Evolutionary conservation across 2,329 filamentous ascomycete species (phyloP), one percentile per base, ranked within the genome.

Genomic region (Berkeleyomyces rouxiae): DNA sequence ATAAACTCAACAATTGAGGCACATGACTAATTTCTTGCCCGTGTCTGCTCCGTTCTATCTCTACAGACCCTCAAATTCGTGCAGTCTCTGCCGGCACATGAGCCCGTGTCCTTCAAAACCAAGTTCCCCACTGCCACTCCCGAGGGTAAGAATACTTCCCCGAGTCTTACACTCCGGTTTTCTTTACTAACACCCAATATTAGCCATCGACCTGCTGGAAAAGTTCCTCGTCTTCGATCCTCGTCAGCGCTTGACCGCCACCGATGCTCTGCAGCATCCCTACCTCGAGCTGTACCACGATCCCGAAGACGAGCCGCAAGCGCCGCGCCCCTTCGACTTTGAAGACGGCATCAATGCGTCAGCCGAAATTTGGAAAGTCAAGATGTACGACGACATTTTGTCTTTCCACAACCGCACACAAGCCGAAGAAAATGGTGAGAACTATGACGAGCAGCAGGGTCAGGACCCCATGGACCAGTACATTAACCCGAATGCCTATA

Each of bases 281-380:
- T 99, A 99, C 74, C 87, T 99, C 58, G 83, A 90, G 7, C 92
- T 92, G 6, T 99, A 99, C 78, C 93, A 99, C 75, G 93, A 99
- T 72, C 91, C 93, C 7, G 93, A 88, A 53, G 93, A 99, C 71
- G 93, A 99, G 78, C 93, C 93, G 1, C 85, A 90, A 13, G 89
- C 93, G 31, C 89, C 96, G 66, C 91, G 96, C 78, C 96, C 96
- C 77, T 99, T 99, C 70, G 93, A 99, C 73, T 99, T 93, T 93
- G 96, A 91, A 61, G 97, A 97, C 74, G 93, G 99, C 70, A 93
- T 92, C 58, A 93, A 99, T 72, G 78, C 99, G 63, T 92, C 93
- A 0, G 91, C 97, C 59, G 93, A 99, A 72, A 96, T 91, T n/a
- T 99, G 93, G 93, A 99, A 99, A 79, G 96, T 99, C 72, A 99